Base-by-base conservation (phyloP, 257 asterid species). In the Capsicum rhomboideum region DNA sequence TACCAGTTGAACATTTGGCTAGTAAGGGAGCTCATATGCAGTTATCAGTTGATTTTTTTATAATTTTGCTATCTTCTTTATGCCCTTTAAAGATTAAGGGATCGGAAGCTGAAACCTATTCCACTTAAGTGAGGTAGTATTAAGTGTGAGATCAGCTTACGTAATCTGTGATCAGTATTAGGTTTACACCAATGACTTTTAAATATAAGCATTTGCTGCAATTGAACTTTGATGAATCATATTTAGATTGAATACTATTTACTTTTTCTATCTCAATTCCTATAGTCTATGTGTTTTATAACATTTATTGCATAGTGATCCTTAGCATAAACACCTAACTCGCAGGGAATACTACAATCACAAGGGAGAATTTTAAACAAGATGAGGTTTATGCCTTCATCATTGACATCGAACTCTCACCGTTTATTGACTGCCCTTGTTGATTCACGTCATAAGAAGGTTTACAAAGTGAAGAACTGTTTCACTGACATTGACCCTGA, bases 381-480 rank as follows among this genome's bases (percentile, higher is more conserved):
- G 90, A 95, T 97, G 98, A 89, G 96, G 91, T 95, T 95, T 88
- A 97, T 97, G 99, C 99, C 99, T 49, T 97, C 99, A 8, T 97
- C 99, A 34, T 91, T 97, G 83, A 71, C 96, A 78, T 97, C 99
- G 54, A 95, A 93, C 82, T 97, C 99, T 56, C 99, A 97, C 88
- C 91, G 98, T 61, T 79, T 97, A 84, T 89, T 97, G 91, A 95
- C 99, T 85, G 99, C 99, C 79, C 95, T 97, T 40, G 98, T 97
- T 81, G 99, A 95, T 90, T 97, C 99, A 44, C 97, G 99, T 16
- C 98, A 95, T 92, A 97, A 93, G 88, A 97, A 97, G 89, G 97
- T 91, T 29, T 93, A 90, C 90, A 97, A 91, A 88, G 97, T 97
- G 83, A 97, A 97, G 93, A 97, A 95, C 90, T 97, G 99, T 89